phyloP scores from a whole-genome alignment of 2,329 filamentous ascomycete genomes.

The Botryotinia convoluta region DNA sequence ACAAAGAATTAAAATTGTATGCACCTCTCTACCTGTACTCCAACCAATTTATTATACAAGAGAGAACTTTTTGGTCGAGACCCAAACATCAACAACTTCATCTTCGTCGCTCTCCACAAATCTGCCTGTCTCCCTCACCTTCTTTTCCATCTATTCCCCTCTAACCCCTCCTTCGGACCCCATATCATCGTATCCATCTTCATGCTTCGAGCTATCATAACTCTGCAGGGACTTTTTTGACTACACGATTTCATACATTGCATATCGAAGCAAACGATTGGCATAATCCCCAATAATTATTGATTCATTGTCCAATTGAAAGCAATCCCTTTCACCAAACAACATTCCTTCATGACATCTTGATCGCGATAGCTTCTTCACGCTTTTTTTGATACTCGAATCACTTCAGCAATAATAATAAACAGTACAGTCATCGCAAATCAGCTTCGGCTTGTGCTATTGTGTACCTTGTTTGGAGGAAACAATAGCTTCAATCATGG shows the following conservation, averaged over 20 bases:
- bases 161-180: background rate
- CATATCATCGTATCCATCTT: slow-evolving; percentile 21
- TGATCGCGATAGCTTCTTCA: slow-evolving; percentile 30
- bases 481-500: slow-evolving; percentile 37
- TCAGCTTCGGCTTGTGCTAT: slow-evolving; percentile 12
- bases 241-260: slow-evolving; percentile 15
- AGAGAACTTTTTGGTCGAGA: slow-evolving; percentile 4
- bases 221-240: slow-evolving; percentile 8
- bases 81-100: slow-evolving; percentile 23
- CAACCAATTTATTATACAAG: background rate
- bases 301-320: background rate
- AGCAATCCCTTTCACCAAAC: background rate
- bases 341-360: slow-evolving; percentile 23
- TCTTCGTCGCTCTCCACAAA: slow-evolving; percentile 15
- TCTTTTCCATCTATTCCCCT: slow-evolving; percentile 2
- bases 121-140: slow-evolving; percentile 16
- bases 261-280: slow-evolving; percentile 13
- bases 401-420: background rate
- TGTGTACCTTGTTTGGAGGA: background rate
- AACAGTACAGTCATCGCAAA: background rate
- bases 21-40: background rate
- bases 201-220: slow-evolving; percentile 13
- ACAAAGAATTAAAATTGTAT: slow-evolving; percentile 5
- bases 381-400: background rate
- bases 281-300: slow-evolving; percentile 4